These are phyloP conservation scores for Alloascoidea africana DNA, from an alignment of 805 yeast species.

Conservation along the genomic window DNA sequence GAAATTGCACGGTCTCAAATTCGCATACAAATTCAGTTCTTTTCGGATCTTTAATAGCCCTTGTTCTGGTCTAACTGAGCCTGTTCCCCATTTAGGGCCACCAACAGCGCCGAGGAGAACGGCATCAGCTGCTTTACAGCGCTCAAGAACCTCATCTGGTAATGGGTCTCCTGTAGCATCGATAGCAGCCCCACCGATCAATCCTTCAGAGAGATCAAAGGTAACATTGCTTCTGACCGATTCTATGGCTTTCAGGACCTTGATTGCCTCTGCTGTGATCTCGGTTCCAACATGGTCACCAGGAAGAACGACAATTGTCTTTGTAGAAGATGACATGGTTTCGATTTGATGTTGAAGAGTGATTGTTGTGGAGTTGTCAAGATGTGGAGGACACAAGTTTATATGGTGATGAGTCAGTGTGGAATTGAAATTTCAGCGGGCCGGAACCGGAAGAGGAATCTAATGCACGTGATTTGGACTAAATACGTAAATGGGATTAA, in stretches of 20 bases:
- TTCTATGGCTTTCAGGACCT: conserved; percentile 72
- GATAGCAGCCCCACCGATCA: conserved; percentile 97
- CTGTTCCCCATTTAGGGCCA: conserved; percentile 99
- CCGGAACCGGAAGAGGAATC: too few relatives aligned
- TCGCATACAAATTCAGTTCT: conserved; percentile 87
- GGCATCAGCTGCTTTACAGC: conserved; percentile 82
- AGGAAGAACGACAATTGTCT: conserved; percentile 76
- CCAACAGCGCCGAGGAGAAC: conserved; percentile 98
- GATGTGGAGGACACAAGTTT: too few relatives aligned
- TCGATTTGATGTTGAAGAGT: too few relatives aligned
- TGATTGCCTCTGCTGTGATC: conserved; percentile 78
- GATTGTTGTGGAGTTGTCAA: too few relatives aligned
- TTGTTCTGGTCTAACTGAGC: conserved; percentile 92
- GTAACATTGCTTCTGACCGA: conserved; percentile 31
- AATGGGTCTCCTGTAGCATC: conserved; percentile 92
- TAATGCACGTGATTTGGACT: too few relatives aligned
- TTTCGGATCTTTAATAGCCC: conserved; percentile 90
- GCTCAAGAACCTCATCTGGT: conserved; percentile 69
- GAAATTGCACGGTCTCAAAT: conserved; percentile 92
- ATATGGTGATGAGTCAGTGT: too few relatives aligned
- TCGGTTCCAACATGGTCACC: conserved; percentile 98
- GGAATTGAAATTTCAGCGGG: too few relatives aligned
- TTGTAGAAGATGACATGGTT: too few relatives aligned
- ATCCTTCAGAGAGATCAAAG: conserved; percentile 68
- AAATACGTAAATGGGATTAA: too few relatives aligned